A percentile compares a stretch with the other conserved stretches of the same genome.
phyloP scores from a whole-genome alignment of 2,329 filamentous ascomycete species.

The Colletotrichum siamense region DNA sequence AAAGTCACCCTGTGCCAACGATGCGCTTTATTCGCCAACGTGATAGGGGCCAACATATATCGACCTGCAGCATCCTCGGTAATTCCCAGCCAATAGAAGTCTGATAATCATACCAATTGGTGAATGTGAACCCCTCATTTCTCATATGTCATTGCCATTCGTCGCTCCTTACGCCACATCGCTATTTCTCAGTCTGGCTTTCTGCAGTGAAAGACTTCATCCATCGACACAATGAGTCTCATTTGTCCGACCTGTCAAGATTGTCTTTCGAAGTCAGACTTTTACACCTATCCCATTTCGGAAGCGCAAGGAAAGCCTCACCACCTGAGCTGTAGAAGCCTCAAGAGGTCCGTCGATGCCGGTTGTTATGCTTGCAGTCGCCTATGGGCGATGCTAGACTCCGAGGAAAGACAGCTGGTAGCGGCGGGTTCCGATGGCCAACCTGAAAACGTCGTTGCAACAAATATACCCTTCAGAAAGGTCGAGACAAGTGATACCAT shows the following conservation, averaged over 20 bases:
- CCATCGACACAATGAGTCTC: accelerated
- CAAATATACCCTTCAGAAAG: accelerated
- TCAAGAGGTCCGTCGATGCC: not conserved
- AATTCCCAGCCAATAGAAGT: not conserved
- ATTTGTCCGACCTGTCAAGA: not conserved
- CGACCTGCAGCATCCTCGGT: not conserved
- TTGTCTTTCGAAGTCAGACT: not conserved
- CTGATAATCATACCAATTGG: not conserved
- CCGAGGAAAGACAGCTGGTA: not conserved
- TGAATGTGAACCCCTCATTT: not conserved
- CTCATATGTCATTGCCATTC: not conserved
- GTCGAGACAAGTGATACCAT: not conserved
- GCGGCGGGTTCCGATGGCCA: accelerated
- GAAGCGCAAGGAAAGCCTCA: accelerated
- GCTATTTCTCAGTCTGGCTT: not conserved
- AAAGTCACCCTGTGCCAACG: accelerated
- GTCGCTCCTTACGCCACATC: not conserved
- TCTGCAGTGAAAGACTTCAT: not conserved
- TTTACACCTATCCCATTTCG: accelerated
- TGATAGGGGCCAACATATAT: not conserved
- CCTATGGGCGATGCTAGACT: accelerated
- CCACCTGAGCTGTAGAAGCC: not conserved
- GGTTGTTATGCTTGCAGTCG: not conserved
- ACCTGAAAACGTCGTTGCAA: not conserved
- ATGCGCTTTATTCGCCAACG: accelerated